Percentiles rank a stretch among this genome's conserved stretches.
Evolutionary conservation across 331 rosid species (phyloP).

Genomic region (Acacia pycnantha): DNA sequence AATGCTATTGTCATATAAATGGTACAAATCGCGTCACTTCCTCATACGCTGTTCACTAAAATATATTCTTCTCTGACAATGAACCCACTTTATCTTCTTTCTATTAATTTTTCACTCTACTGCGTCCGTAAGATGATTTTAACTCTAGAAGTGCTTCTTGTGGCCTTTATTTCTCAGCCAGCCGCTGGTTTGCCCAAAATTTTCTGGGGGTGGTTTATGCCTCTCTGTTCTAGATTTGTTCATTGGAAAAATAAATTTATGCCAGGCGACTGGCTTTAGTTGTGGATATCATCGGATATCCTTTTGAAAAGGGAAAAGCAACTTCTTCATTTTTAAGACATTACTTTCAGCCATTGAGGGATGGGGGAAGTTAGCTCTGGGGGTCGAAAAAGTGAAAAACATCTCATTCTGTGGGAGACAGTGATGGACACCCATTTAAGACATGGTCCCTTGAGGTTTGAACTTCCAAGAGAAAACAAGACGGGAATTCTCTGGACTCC

Average conservation of each 20-base stretch:
- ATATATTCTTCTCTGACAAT: constrained; percentile 22
- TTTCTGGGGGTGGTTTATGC: not conserved
- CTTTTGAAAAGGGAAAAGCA: constrained; percentile 32
- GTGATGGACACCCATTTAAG: constrained; percentile 64
- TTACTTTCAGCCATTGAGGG: constrained; percentile 28
- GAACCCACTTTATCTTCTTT: constrained; percentile 10
- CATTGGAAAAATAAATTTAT: constrained; percentile 9
- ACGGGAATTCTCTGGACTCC: constrained; percentile 29
- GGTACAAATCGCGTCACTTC: constrained; percentile 37
- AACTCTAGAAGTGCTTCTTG: constrained; percentile 29
- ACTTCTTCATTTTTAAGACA: not conserved
- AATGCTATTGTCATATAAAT: constrained; percentile 29
- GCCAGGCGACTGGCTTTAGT: not conserved
- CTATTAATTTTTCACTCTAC: not conserved
- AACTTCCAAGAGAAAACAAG: constrained; percentile 28
- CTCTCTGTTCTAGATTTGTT: constrained; percentile 1
- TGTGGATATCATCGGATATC: constrained; percentile 20
- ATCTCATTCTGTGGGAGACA: constrained; percentile 62
- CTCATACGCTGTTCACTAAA: constrained; percentile 30
- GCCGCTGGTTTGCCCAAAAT: constrained; percentile 29
- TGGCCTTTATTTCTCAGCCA: constrained; percentile 37
- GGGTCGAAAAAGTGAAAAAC: constrained; percentile 47
- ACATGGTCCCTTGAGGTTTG: constrained; percentile 48
- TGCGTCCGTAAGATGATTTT: constrained; percentile 22
- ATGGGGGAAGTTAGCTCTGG: constrained; percentile 36